Evolutionary conservation across 2,329 filamentous ascomycete species (phyloP), one percentile per base, ranked within the genome.

Genomic region (Cladosporium sp.): DNA sequence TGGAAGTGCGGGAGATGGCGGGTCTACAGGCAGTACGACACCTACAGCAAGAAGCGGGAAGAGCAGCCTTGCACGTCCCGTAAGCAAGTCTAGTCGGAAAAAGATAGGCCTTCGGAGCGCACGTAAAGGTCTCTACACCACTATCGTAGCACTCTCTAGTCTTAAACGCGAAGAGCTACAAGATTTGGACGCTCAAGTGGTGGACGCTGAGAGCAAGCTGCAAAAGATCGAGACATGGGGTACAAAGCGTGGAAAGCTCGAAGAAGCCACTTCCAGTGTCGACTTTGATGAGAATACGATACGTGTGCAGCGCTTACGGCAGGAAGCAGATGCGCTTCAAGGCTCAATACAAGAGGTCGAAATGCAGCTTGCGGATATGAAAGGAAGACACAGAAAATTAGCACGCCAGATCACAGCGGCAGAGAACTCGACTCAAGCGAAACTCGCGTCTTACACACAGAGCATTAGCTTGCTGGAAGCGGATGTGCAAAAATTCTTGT

Each of bases 141-240:
- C 83, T 51, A 88, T 92, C 70, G 76, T 80, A 3, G 83, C 85
- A 55, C 75, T 92, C 5, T 84, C 83, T 0, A 80, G 81, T 8
- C 74, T 92, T 25, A 90, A 90, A 69, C 76, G 77, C 3, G 87
- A 91, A 59, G 88, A 92, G 73, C 77, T 85, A n/a, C 77, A 79
- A 0, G 76, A 85, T 22, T 74, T 91, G 1, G 78, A 82, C 3
- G 74, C 77, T 1, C 83, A 87, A 2, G 70, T 89, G 37, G 74
- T 76, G 3, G 76, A 82, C 57, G 79, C 87, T 14, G 81, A 84
- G 60, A 74, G 77, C 3, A 84, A 84, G 0, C 74, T 91, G 0
- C 74, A 78, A 1, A 83, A 82, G 64, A 77, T 90, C 5, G 79
- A 82, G 7, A 76, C 79, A 7, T 83, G 90, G 70, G 78, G 78